Evolutionary conservation across 352 stramenopile species (phyloP).

Genomic region (Phytophthora capsici): DNA sequence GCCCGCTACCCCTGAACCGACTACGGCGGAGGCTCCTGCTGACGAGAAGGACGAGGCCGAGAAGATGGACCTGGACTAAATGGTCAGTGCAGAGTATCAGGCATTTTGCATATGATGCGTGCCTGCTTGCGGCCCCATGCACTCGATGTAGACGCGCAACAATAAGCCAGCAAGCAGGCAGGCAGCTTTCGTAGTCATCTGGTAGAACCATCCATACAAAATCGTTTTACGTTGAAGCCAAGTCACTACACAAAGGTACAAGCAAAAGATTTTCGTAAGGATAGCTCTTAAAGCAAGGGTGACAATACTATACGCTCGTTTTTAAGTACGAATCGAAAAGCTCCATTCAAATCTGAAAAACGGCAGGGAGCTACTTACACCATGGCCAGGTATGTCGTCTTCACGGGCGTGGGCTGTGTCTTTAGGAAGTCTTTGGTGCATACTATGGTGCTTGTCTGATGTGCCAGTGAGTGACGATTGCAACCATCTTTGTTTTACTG

Average conservation of each 20-base stretch:
- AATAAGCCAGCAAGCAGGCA: slow-evolving; percentile 23
- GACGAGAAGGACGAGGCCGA: slow-evolving; percentile 59
- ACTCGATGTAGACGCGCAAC: slow-evolving; percentile 30
- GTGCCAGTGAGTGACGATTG: slow-evolving; percentile 8
- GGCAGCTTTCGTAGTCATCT: slow-evolving; percentile 29
- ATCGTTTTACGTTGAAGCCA: slow-evolving; percentile 24
- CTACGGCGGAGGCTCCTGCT: slow-evolving; percentile 42
- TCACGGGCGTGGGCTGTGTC: neutral
- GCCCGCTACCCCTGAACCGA: slow-evolving; percentile 48
- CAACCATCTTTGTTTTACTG: slow-evolving; percentile 9
- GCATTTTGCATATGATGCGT: slow-evolving; percentile 38
- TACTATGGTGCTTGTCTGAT: neutral
- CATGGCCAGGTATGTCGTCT: slow-evolving; percentile 37
- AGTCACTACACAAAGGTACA: neutral
- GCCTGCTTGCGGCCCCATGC: slow-evolving; percentile 23
- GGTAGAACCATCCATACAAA: slow-evolving; percentile 35
- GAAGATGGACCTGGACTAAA: slow-evolving; percentile 91
- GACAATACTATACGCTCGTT: neutral
- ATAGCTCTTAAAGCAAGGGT: neutral
- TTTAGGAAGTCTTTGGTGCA: neutral
- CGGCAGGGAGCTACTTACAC: slow-evolving; percentile 8
- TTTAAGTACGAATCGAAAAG: slow-evolving; percentile 34
- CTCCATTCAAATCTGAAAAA: slow-evolving; percentile 31
- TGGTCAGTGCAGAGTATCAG: slow-evolving; percentile 10
- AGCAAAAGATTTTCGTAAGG: too few relatives aligned